Evolutionary conservation across 176 grass and related monocot genomes (phyloP), one percentile per base, ranked within the genome.

Genomic region (Zoysia japonica): DNA sequence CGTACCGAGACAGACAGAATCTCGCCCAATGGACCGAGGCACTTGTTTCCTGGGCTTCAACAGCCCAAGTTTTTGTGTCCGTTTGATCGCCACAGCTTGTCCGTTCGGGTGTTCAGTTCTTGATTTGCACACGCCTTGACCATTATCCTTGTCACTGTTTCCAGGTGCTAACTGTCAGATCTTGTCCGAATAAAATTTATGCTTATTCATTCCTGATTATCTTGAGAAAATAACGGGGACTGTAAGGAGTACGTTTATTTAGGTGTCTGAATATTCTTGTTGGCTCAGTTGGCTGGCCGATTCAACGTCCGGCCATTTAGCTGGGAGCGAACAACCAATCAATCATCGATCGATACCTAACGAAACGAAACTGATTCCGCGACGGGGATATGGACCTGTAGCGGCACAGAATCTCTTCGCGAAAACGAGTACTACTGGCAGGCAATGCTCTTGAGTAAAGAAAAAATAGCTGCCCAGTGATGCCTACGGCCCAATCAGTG

Each of bases 401-500:
- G 65, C 17, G 8, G 39, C 1, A 68, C 40, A 68, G 55, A 80
- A 69, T 69, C 65, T 10, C 41, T 20, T 54, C 56, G 4, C 5
- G 11, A 35, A 42, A 57, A 7, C 38, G 1, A 46, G 14, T 3
- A 7, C 43, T 45, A 11, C 50, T 69, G 28, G 28, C 28, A 28
- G 28, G 28, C 28, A 28, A 28, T 28, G 28, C 50, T 57, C 48
- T 63, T 55, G 61, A 54, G 65, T 42, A 67, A 78, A 52, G 47
- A 10, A 36, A 61, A 50, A 50, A 35, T 16, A 41, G 35, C 2
- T 10, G 50, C 41, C 14, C 1, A 65, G 15, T 51, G 47, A 77
- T 62, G 90, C 90, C 4, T 91, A 88, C 56, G 90, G 89, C 1
- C 90, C 90, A 47, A 91, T 91, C 45, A 88, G 90, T 48, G 90